These are phyloP conservation scores for Durusdinium trenchii DNA, from an alignment of 73 alveolate species.

Conservation along the genomic window DNA sequence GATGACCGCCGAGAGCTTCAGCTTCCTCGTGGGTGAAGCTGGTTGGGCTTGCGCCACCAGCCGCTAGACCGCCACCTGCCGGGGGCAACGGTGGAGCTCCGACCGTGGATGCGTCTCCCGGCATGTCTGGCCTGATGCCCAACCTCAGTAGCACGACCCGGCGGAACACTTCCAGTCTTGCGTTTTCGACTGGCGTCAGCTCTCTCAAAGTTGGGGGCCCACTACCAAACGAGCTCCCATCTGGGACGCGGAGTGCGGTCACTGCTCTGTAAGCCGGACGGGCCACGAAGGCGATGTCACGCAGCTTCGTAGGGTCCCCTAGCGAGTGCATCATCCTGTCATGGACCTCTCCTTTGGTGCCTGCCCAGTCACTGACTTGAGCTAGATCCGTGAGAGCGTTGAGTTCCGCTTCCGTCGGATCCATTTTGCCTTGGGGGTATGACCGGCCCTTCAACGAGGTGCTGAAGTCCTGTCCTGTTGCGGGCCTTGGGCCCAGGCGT, in stretches of 20 bases:
- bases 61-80: neutral
- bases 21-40: neutral
- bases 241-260: neutral
- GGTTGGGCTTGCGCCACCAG: neutral
- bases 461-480: too few relatives aligned
- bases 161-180: slow-evolving; percentile 1
- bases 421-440: too few relatives aligned
- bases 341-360: neutral
- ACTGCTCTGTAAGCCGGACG: neutral
- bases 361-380: neutral
- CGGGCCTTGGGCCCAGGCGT: too few relatives aligned
- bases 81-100: neutral
- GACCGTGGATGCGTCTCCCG: neutral
- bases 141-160: neutral
- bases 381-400: neutral
- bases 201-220: neutral
- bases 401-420: slow-evolving; percentile 13
- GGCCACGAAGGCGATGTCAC: neutral
- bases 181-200: neutral
- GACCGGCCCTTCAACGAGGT: too few relatives aligned
- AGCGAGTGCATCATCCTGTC: neutral
- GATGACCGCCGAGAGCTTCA: neutral
- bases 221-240: neutral
- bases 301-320: neutral
- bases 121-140: neutral